A percentile compares a stretch with the other conserved stretches of the same genome.
phyloP scores from a whole-genome alignment of 2,329 filamentous ascomycete species.

The Hymenoscyphus linearis region DNA sequence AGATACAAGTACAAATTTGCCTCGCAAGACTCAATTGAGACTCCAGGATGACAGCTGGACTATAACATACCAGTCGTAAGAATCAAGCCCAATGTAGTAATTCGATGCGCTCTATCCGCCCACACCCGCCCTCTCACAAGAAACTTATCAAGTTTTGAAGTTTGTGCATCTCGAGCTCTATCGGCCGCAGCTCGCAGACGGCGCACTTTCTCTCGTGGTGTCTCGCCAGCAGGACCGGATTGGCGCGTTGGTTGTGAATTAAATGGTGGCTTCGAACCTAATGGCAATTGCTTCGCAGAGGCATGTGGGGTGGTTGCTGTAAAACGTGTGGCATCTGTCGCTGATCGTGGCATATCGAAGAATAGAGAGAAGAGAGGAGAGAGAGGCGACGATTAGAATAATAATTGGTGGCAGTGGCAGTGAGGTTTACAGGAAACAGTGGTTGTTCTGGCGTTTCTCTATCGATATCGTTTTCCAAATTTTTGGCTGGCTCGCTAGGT shows the following conservation, averaged over 20 bases:
- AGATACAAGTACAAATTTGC: background rate
- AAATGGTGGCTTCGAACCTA: constrained; percentile 22
- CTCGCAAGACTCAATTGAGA: background rate
- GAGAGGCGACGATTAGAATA: background rate
- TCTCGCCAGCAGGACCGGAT: constrained; percentile 29
- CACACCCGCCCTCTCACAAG: constrained; percentile 31
- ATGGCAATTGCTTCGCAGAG: constrained; percentile 49
- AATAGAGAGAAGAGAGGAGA: background rate
- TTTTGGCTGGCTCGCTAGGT: too few species aligned
- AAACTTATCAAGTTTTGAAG: constrained; percentile 30
- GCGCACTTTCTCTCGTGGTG: constrained; percentile 33
- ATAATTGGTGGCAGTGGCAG: constrained; percentile 3
- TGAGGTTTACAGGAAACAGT: constrained; percentile 18
- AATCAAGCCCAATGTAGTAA: constrained; percentile 32
- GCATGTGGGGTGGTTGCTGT: constrained; percentile 67
- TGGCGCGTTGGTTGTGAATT: constrained; percentile 13
- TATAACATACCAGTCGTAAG: constrained; percentile 29
- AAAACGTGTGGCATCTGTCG: constrained; percentile 76
- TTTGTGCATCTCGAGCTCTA: constrained; percentile 29
- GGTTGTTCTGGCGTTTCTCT: too few species aligned
- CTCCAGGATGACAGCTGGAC: background rate
- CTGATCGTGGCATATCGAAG: constrained; percentile 53
- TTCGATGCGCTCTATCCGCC: constrained; percentile 34
- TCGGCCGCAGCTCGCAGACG: constrained; percentile 33
- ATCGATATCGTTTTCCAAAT: too few species aligned